Base-by-base conservation (phyloP, 192 early-diverging fungal species). In the Entomortierella chlamydospora region DNA sequence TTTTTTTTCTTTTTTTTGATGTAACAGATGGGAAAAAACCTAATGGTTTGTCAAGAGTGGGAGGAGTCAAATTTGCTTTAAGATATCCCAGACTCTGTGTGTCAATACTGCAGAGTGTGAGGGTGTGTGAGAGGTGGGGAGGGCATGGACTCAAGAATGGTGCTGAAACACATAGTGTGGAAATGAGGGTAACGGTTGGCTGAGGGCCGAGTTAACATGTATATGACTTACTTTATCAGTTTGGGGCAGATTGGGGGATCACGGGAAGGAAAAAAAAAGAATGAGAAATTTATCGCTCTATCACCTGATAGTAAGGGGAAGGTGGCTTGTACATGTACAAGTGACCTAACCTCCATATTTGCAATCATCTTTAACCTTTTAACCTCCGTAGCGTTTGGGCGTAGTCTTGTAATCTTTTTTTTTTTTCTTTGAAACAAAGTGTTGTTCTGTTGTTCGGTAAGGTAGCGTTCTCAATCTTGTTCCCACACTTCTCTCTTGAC, bases 1-100 rank as follows among this genome's bases (percentile, higher is more conserved):
- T 39, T 53, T 34, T 7, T 25, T 54, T 64, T 33, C 1, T 34
- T 26, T 64, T 50, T 37, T 41, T 50, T 64, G 34, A 37, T 47
- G 45, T 20, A 17, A 47, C 45, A 47, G 45, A 47, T 47, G 45
- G 4, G 20, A 47, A 20, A 47, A 20, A 4, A 37, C 10, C 5
- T 37, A 37, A 37, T 37, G 4, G 10, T 10, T 4, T 10, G 10
- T 37, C 34, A 37, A 37, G 10, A 37, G 34, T 10, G 10, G 34
- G 10, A 37, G 10, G 34, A 37, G 34, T 37, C 34, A 37, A 37
- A 10, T 37, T 37, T 37, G 4, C 10, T 37, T 37, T 7, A 37
- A 37, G 10, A 37, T 37, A 37, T 37, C 34, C 10, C 34, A 37
- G 5, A 7, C 10, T 47, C 45, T 15, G 12, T 47, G 45, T 20